Percentiles rank a stretch among this genome's conserved stretches.
Evolutionary conservation across 495 filamentous ascomycete genomes (phyloP).

Genomic region (Stereocaulon alpinum): DNA sequence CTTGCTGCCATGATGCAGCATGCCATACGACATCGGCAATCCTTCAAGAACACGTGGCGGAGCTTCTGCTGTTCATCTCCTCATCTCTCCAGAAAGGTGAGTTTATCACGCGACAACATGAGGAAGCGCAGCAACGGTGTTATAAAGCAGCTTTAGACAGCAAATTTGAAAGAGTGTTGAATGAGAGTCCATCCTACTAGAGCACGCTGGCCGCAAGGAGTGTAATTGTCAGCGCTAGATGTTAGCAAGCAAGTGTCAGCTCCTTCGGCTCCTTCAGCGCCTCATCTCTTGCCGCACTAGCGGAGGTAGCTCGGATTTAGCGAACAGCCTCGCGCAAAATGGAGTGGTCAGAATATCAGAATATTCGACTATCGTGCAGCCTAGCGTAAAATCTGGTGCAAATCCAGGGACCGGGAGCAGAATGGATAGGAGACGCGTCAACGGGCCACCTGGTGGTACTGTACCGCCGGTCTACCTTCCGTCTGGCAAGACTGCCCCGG

Average conservation of each 20-base stretch:
- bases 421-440: slow-evolving; percentile 78
- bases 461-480: slow-evolving; percentile 57
- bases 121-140: not conserved
- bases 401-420: not conserved
- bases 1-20: not conserved
- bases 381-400: not conserved
- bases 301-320: not conserved
- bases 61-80: not conserved
- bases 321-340: not conserved
- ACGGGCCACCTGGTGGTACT: slow-evolving; percentile 73
- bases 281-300: not conserved
- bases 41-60: not conserved
- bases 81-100: not conserved
- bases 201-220: too few relatives aligned
- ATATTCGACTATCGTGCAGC: not conserved
- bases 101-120: not conserved
- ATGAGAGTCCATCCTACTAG: too few relatives aligned
- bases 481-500: slow-evolving; percentile 19
- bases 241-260: not conserved
- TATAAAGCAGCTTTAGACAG: too few relatives aligned
- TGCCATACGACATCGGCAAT: slow-evolving; percentile 8
- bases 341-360: not conserved
- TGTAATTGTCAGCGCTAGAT: not conserved
- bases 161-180: too few relatives aligned
- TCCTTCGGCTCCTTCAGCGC: not conserved